A percentile compares a stretch with the other conserved stretches of the same genome.
These are phyloP conservation scores for Mortierella polycephala DNA, from an alignment of 371 early-diverging fungal genomes.

Conservation along the genomic window DNA sequence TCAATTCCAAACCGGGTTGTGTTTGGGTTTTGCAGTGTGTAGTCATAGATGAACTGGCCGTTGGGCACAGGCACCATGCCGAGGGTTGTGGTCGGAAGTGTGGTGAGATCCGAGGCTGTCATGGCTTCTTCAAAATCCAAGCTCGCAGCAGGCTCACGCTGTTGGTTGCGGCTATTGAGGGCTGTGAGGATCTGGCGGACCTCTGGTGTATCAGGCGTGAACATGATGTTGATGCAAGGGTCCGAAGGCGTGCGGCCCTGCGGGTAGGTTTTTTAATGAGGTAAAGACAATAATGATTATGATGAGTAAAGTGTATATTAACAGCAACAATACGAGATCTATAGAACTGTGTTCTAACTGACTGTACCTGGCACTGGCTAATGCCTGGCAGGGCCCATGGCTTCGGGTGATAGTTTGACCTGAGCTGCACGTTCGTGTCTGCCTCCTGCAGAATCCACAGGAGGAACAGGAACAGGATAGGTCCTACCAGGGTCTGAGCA, in stretches of 20 bases:
- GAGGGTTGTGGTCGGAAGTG: conserved; percentile 47
- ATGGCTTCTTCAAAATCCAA: conserved; percentile 34
- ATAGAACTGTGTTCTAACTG: no score
- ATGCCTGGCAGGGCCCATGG: conserved; percentile 63
- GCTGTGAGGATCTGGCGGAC: conserved; percentile 59
- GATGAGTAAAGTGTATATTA: conserved; percentile 12
- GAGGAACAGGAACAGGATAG: conserved; percentile 71
- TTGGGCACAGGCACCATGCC: conserved; percentile 70
- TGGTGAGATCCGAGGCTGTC: conserved; percentile 45
- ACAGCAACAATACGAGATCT: no score
- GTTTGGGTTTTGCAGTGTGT: conserved; percentile 70
- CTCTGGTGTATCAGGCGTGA: conserved; percentile 61
- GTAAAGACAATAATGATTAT: background rate
- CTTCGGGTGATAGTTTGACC: conserved; percentile 61
- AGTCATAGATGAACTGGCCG: conserved; percentile 71
- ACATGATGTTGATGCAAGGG: conserved; percentile 75
- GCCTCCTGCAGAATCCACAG: conserved; percentile 71
- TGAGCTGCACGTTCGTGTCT: conserved; percentile 60
- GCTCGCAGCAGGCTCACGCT: conserved; percentile 28
- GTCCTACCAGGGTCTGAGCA: conserved; percentile 70
- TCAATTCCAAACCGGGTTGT: conserved; percentile 68
- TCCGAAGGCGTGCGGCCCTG: conserved; percentile 54
- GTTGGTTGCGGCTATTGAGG: conserved; percentile 29
- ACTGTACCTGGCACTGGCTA: conserved; percentile 62
- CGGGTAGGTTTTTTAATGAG: background rate